Evolutionary conservation across 331 rosid genomes (phyloP).

Genomic region (Malus hybrid): DNA sequence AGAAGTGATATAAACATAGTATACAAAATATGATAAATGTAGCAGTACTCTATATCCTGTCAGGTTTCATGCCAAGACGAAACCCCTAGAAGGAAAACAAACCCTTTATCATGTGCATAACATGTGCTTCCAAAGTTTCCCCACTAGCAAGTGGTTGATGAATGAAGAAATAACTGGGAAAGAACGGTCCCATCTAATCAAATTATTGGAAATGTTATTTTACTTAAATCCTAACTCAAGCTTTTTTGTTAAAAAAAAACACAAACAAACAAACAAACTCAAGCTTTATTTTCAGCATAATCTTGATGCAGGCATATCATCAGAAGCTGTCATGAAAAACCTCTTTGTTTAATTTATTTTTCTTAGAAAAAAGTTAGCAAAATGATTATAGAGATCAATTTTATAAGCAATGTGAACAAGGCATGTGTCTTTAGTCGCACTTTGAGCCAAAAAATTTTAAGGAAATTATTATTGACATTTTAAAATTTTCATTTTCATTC

Average conservation of each 20-base stretch:
- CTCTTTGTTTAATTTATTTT: background rate
- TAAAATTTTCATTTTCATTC: too few species aligned
- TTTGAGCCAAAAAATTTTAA: too few species aligned
- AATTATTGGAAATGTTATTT: background rate
- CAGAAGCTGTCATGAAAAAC: background rate
- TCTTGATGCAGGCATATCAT: background rate
- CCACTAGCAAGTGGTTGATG: background rate
- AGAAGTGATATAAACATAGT: too few species aligned
- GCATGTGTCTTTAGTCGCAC: too few species aligned
- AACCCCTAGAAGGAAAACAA: background rate
- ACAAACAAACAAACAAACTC: background rate
- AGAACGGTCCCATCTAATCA: too few species aligned
- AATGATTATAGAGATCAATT: too few species aligned
- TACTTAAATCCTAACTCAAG: background rate
- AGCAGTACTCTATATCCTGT: background rate
- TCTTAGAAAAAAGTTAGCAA: too few species aligned
- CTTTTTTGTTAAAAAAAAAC: too few species aligned
- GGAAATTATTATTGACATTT: too few species aligned
- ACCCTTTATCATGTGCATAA: background rate
- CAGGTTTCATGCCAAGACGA: background rate
- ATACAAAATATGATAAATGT: too few species aligned
- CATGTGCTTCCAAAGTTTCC: background rate
- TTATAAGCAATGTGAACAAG: too few species aligned
- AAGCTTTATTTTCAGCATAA: background rate
- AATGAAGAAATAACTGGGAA: background rate